Base-by-base conservation (phyloP, 345 rosid species). In the Boechera stricta region DNA sequence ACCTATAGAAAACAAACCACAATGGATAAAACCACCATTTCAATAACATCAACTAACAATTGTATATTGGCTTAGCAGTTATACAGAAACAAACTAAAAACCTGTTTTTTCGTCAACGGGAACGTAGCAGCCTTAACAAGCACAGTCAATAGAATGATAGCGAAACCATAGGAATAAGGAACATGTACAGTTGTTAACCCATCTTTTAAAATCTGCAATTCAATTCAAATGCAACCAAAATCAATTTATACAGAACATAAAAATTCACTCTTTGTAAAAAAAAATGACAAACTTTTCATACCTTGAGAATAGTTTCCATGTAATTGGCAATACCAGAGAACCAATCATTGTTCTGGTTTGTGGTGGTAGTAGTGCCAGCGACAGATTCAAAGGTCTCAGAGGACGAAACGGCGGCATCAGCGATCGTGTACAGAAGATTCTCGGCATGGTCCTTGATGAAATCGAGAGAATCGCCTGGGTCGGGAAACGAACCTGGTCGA, bases 51-150 rank as follows among this genome's bases (percentile, higher is more conserved):
- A 5, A 41, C 51, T 62, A 39, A 36, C 39, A 38, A 52, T 10
- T 53, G 52, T 9, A 36, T 8, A 28, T 48, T 42, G 8, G 56
- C 10, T 55, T 48, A 31, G 31, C 24, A 65, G 62, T 3, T 15
- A 47, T 0, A 68, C 6, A 32, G 53, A 52, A 79, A 31, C 61
- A 58, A 36, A 66, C 6, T 35, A 12, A 52, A 49, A 80, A 94
- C 99, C 99, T 94, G 99, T 55, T 92, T 92, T 88, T 84, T 92
- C 5, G 94, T 89, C 92, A 94, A 71, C 38, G 99, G 98, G 80
- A 90, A 94, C 2, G 99, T 94, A 33, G 86, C 96, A 41, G 98
- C 97, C 82, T 94, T 94, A 56, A 94, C 97, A 77, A 94, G 89
- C 38, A 94, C 85, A 1, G 98, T 94, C 10, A 94, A 83, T 6